Percentiles rank a stretch among this genome's conserved stretches.
phyloP scores from a whole-genome alignment of 441 rosid genomes.

The Macaranga tanarius region DNA sequence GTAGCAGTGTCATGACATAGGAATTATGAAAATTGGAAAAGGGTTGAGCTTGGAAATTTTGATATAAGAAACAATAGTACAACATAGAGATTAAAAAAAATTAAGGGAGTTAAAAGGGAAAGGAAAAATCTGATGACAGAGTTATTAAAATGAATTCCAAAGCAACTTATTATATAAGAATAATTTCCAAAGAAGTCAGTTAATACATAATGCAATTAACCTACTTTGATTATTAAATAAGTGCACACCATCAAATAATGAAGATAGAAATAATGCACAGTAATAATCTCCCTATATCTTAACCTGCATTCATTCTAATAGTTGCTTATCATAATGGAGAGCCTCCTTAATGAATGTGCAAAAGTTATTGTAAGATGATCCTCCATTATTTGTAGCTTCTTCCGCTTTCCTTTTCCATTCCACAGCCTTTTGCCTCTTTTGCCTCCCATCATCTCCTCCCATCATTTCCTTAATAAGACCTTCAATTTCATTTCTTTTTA shows the following conservation, averaged over 20 bases:
- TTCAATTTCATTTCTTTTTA: constrained; percentile 34
- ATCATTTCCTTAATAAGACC: constrained; percentile 30
- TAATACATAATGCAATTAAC: not conserved
- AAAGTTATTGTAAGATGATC: constrained; percentile 27
- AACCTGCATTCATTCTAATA: not conserved
- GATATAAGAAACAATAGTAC: no score
- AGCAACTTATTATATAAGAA: no score
- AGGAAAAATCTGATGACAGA: no score
- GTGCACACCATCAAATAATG: not conserved
- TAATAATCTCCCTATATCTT: not conserved
- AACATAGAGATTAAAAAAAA: no score
- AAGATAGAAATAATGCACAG: not conserved
- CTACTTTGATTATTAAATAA: not conserved
- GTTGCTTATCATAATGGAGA: not conserved
- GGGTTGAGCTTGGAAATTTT: no score
- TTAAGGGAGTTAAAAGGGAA: no score
- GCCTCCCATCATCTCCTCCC: constrained; percentile 27
- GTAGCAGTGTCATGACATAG: no score
- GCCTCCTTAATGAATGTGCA: constrained; percentile 16
- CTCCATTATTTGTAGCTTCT: constrained; percentile 27
- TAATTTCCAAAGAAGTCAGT: no score
- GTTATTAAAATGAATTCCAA: no score
- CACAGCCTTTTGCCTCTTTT: constrained; percentile 23
- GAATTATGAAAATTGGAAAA: no score
- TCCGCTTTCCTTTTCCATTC: constrained; percentile 38